Percentiles rank a stretch among this genome's conserved stretches.
These are phyloP conservation scores for Botrytis fabae DNA, from an alignment of 2,329 filamentous ascomycete genomes.

Conservation along the genomic window DNA sequence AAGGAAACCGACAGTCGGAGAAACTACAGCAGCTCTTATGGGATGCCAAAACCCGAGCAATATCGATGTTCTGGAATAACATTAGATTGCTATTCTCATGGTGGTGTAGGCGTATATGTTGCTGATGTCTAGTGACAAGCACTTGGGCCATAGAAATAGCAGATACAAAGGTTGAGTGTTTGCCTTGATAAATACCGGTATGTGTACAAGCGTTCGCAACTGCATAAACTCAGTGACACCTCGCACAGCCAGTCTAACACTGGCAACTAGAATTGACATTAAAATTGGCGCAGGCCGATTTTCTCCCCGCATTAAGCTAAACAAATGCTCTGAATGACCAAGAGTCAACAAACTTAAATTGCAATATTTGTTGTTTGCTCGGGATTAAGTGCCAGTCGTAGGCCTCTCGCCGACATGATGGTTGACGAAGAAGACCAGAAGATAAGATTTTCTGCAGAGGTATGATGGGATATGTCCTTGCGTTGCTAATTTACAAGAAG, in stretches of 20 bases:
- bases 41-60: neutral
- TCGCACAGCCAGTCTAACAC: neutral
- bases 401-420: neutral
- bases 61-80: neutral
- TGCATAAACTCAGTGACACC: neutral
- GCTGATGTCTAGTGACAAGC: neutral
- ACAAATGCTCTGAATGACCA: fast-evolving
- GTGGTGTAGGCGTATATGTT: neutral
- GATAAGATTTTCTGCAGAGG: neutral
- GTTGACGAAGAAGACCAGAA: neutral
- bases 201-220: neutral
- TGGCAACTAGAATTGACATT: neutral
- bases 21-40: neutral
- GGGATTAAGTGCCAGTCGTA: neutral
- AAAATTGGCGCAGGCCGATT: neutral
- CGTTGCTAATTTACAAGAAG: too few species aligned
- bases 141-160: neutral
- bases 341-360: neutral
- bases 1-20: neutral
- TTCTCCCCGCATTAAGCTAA: neutral
- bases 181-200: neutral
- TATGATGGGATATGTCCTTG: neutral
- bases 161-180: neutral
- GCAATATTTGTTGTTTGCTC: neutral
- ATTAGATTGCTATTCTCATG: neutral